Evolutionary conservation across 371 early-diverging fungal species (phyloP).

Genomic region (Mucor circinelloides): DNA sequence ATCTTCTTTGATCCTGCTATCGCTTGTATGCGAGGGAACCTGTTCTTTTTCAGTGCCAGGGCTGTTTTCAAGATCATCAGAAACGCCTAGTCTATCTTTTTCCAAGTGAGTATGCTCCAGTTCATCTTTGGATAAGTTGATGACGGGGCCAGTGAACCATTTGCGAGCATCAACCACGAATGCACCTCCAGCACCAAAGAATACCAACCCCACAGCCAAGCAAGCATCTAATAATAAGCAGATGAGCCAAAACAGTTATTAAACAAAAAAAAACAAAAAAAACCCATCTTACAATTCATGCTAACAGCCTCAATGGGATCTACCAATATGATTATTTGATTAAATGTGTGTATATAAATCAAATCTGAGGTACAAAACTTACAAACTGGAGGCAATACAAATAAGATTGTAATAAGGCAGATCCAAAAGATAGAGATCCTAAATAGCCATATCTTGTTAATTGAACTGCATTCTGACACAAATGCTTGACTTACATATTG

Average conservation of each 20-base stretch:
- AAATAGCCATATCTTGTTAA: not conserved
- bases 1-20: not conserved
- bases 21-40: not conserved
- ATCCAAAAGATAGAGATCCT: slow-evolving; percentile 52
- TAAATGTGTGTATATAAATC: not conserved
- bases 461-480: not conserved
- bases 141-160: slow-evolving; percentile 50
- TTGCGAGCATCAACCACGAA: slow-evolving; percentile 51
- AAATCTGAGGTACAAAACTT: not conserved
- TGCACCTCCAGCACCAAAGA: slow-evolving; percentile 45
- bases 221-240: slow-evolving; percentile 33
- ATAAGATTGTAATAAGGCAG: slow-evolving; percentile 53
- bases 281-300: slow-evolving; percentile 51
- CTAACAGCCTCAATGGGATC: slow-evolving; percentile 52
- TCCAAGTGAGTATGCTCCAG: slow-evolving; percentile 32
- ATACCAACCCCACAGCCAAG: slow-evolving; percentile 40
- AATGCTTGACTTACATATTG: slow-evolving; percentile 26
- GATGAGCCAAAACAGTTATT: not conserved
- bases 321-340: not conserved
- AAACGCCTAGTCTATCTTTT: slow-evolving; percentile 19
- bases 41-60: not conserved
- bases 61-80: not conserved
- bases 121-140: slow-evolving; percentile 32
- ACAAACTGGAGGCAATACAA: slow-evolving; percentile 53
- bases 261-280: not conserved